Evolutionary conservation across 805 yeast species (phyloP).

Genomic region (Kurtzmaniella fragi): DNA sequence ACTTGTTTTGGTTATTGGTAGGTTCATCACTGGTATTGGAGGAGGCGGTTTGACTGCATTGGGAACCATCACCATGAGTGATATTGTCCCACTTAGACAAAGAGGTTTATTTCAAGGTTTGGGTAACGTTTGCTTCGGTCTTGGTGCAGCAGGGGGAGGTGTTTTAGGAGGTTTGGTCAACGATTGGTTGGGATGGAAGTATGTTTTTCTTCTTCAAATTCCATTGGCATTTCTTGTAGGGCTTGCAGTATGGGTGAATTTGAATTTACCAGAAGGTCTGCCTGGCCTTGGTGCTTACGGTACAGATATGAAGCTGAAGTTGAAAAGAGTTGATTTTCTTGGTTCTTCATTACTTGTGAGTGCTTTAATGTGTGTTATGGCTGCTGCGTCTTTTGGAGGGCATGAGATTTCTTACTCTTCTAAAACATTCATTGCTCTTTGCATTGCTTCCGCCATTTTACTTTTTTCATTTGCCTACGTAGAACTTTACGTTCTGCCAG

Average conservation of each 20-base stretch:
- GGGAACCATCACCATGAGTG: conserved; percentile 72
- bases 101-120: conserved; percentile 83
- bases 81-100: conserved; percentile 68
- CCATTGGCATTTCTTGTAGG: conserved; percentile 41
- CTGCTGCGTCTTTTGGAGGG: conserved; percentile 66
- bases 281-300: conserved; percentile 51
- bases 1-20: conserved; percentile 46
- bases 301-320: conserved; percentile 39
- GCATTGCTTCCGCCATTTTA: conserved; percentile 28
- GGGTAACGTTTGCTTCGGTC: conserved; percentile 68
- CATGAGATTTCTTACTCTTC: conserved; percentile 45
- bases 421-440: conserved; percentile 29
- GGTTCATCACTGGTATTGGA: conserved; percentile 80
- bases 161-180: conserved; percentile 50
- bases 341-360: conserved; percentile 60
- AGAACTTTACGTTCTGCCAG: conserved; percentile 48
- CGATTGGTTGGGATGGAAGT: conserved; percentile 49
- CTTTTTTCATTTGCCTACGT: conserved; percentile 42
- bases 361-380: conserved; percentile 53
- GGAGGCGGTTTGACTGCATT: conserved; percentile 85
- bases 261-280: conserved; percentile 49
- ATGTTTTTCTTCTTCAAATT: conserved; percentile 35
- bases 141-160: conserved; percentile 54
- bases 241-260: conserved; percentile 28
- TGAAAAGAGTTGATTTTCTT: conserved; percentile 59